These are phyloP conservation scores for Glycine soja DNA, from an alignment of 306 rosid genomes.

Conservation along the genomic window DNA sequence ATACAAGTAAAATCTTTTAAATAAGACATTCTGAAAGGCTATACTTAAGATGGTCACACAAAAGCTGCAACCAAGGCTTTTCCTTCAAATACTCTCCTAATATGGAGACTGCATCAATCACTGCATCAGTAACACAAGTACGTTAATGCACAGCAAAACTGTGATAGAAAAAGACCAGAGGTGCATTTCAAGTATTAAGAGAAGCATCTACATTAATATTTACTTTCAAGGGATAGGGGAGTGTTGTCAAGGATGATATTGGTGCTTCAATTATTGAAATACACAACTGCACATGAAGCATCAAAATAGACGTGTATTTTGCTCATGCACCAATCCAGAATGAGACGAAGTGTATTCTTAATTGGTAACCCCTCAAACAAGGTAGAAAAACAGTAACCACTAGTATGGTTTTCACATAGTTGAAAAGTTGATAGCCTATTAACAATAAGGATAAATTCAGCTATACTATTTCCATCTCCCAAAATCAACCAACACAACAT, in stretches of 20 bases:
- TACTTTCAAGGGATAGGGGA: not conserved
- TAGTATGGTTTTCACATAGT: conserved; percentile 8
- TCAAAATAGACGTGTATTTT: not conserved
- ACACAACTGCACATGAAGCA: not conserved
- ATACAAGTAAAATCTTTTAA: conserved; percentile 30
- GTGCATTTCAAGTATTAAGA: conserved; percentile 27
- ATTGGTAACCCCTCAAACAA: not conserved
- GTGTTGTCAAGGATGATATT: conserved; percentile 8
- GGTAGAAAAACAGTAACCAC: not conserved
- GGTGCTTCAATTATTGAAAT: conserved; percentile 14
- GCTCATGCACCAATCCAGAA: conserved; percentile 1
- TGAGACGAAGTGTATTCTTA: not conserved
- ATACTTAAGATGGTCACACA: conserved; percentile 82
- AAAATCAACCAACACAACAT: conserved; percentile 4
- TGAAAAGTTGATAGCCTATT: conserved; percentile 12
- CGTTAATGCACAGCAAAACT: conserved; percentile 39
- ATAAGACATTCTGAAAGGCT: conserved; percentile 34
- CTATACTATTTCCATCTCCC: not conserved
- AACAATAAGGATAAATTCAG: conserved; percentile 23
- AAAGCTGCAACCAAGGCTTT: conserved; percentile 81
- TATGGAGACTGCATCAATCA: conserved; percentile 82
- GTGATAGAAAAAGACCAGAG: conserved; percentile 6
- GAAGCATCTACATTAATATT: conserved; percentile 21
- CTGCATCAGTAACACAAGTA: conserved; percentile 64
- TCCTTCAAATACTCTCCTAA: conserved; percentile 87